phyloP scores from a whole-genome alignment of 106 monocot species.

The Allium cepa region DNA sequence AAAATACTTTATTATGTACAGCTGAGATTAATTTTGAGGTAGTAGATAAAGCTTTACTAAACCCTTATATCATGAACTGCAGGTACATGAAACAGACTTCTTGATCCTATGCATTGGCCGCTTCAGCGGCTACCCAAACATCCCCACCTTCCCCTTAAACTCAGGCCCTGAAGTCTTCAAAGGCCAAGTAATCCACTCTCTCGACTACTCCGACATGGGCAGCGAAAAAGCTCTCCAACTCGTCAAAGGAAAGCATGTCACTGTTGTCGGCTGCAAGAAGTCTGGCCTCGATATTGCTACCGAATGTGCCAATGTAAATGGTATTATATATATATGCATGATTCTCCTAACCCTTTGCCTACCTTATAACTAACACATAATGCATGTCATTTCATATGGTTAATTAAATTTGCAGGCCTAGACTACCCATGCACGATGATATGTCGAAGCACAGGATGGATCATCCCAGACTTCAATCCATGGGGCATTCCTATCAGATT shows the following conservation, averaged over 20 bases:
- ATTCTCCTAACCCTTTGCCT: no score
- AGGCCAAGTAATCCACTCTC: slow-evolving; percentile 52
- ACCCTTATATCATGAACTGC: not conserved
- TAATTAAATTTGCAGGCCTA: slow-evolving; percentile 17
- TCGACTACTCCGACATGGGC: slow-evolving; percentile 50
- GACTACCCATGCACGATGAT: slow-evolving; percentile 54
- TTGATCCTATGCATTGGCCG: slow-evolving; percentile 49
- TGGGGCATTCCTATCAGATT: slow-evolving; percentile 39
- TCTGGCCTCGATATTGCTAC: slow-evolving; percentile 49
- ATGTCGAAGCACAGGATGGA: slow-evolving; percentile 38
- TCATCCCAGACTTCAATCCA: slow-evolving; percentile 15
- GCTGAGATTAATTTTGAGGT: no score
- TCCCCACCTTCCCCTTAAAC: slow-evolving; percentile 40
- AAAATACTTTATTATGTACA: no score
- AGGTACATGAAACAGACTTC: slow-evolving; percentile 42
- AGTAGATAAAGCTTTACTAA: no score
- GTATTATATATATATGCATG: not conserved
- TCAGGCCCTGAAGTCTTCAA: slow-evolving; percentile 49
- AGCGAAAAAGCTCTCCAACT: slow-evolving; percentile 9
- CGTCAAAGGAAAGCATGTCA: slow-evolving; percentile 42
- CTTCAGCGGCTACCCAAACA: slow-evolving; percentile 43
- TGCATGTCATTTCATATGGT: no score
- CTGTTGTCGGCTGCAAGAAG: slow-evolving; percentile 43
- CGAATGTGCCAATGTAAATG: slow-evolving; percentile 50
- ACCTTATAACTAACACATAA: no score